A percentile compares a stretch with the other conserved stretches of the same genome.
These are phyloP conservation scores for Strobilomyces echinocephalus DNA, from an alignment of 768 basidiomycete genomes.

Conservation along the genomic window DNA sequence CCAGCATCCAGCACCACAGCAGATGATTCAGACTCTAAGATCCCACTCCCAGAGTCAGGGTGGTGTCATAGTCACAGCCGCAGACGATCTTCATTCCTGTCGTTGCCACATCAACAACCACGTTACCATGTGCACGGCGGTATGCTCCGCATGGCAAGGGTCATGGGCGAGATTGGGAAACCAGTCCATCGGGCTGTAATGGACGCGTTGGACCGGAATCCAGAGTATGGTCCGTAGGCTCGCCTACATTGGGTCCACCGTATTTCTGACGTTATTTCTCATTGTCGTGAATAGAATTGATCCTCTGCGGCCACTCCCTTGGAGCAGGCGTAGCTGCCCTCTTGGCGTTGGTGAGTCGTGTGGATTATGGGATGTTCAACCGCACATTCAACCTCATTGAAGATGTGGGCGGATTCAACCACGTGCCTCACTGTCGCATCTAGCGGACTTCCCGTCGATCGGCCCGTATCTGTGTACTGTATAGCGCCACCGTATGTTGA, in stretches of 20 bases:
- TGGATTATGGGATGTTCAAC: not conserved
- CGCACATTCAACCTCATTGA: not conserved
- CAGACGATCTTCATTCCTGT: constrained; percentile 23
- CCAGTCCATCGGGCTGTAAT: constrained; percentile 74
- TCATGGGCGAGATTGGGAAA: constrained; percentile 72
- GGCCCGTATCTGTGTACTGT: constrained; percentile 69
- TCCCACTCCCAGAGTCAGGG: constrained; percentile 32
- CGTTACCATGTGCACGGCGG: constrained; percentile 72
- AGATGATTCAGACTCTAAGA: constrained; percentile 31
- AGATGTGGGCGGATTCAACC: constrained; percentile 85
- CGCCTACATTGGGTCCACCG: not conserved
- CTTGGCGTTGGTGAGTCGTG: constrained; percentile 57
- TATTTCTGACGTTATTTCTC: constrained; percentile 1
- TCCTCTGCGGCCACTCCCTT: constrained; percentile 79
- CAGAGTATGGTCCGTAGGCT: constrained; percentile 58
- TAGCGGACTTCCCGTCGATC: constrained; percentile 64
- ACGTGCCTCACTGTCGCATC: constrained; percentile 66
- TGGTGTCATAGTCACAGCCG: constrained; percentile 21
- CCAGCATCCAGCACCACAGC: constrained; percentile 40
- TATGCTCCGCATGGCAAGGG: constrained; percentile 72
- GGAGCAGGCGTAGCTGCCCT: constrained; percentile 79
- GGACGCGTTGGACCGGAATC: constrained; percentile 63
- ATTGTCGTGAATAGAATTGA: constrained; percentile 44
- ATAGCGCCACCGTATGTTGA: constrained; percentile 71
- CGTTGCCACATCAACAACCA: constrained; percentile 18